Evolutionary conservation across 352 stramenopile genomes (phyloP).

Genomic region (Phytopythium aichiense): DNA sequence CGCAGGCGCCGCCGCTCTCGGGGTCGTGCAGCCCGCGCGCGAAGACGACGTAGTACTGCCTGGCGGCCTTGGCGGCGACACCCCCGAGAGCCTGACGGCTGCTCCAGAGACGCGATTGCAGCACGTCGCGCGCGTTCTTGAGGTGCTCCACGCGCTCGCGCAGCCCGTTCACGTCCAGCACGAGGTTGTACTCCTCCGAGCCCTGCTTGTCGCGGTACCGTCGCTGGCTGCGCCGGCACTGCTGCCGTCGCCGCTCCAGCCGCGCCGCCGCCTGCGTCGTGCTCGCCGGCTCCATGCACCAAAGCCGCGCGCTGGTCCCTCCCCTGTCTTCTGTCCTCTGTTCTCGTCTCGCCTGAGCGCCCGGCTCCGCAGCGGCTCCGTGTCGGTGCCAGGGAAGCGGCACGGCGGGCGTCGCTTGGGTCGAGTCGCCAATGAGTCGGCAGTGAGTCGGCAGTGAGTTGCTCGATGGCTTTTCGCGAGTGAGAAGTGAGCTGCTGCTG

Average conservation of each 20-base stretch:
- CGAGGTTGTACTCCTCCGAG: slow-evolving; percentile 63
- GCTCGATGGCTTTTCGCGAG: background rate
- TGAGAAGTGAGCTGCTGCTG: background rate
- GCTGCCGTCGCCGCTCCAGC: slow-evolving; percentile 38
- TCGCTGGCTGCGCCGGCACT: slow-evolving; percentile 67
- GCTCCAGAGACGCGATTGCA: slow-evolving; percentile 45
- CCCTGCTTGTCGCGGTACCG: slow-evolving; percentile 67
- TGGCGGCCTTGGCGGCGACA: slow-evolving; percentile 41
- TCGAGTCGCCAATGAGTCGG: no score
- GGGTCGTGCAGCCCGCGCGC: slow-evolving; percentile 48
- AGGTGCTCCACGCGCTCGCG: slow-evolving; percentile 55
- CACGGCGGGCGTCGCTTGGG: no score
- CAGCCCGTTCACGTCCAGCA: slow-evolving; percentile 59
- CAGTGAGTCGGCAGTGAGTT: background rate
- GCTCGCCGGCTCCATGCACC: background rate
- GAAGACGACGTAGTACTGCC: slow-evolving; percentile 70
- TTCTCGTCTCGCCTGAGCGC: no score
- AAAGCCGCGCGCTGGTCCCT: no score
- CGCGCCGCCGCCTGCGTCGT: slow-evolving; percentile 5
- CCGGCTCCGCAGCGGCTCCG: no score
- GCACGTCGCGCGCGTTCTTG: slow-evolving; percentile 28
- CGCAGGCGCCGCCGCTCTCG: slow-evolving; percentile 20
- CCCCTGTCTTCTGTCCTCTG: no score
- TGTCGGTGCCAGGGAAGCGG: no score
- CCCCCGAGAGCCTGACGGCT: slow-evolving; percentile 25